Evolutionary conservation across 495 filamentous ascomycete species (phyloP).

Genomic region (Penicillium ucsense): DNA sequence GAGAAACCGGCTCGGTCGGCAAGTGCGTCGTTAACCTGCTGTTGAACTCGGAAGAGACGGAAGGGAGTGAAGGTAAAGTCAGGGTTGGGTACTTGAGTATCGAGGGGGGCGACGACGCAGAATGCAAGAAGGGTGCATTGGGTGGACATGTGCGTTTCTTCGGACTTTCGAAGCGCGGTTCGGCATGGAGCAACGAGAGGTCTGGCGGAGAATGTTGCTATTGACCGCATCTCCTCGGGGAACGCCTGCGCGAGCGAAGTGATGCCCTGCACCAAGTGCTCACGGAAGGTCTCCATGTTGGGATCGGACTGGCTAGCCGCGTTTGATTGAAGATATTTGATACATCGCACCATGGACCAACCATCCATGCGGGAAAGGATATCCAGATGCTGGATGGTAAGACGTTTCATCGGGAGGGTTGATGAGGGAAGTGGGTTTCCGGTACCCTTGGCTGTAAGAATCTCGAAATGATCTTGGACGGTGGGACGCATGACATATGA

Average conservation of each 20-base stretch:
- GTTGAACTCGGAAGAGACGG: constrained; percentile 47
- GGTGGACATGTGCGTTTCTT: constrained; percentile 10
- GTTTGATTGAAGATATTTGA: constrained; percentile 35
- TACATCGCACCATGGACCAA: constrained; percentile 41
- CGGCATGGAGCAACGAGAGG: constrained; percentile 38
- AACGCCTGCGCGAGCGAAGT: constrained; percentile 30
- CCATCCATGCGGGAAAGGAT: constrained; percentile 49
- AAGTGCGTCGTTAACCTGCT: constrained; percentile 42
- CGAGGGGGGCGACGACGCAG: constrained; percentile 45
- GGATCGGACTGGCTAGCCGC: constrained; percentile 18
- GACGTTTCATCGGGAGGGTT: constrained; percentile 43
- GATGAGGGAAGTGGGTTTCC: constrained; percentile 60
- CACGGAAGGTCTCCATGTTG: constrained; percentile 30
- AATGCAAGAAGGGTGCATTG: constrained; percentile 40
- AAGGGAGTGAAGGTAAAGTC: constrained; percentile 40
- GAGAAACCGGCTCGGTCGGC: constrained; percentile 43
- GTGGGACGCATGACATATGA: constrained; percentile 65
- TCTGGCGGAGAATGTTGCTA: constrained; percentile 39
- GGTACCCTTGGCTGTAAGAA: constrained; percentile 56
- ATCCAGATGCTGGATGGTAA: constrained; percentile 50
- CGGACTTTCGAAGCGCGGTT: constrained; percentile 7
- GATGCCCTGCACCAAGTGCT: constrained; percentile 32
- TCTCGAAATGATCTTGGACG: constrained; percentile 58
- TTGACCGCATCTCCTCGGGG: constrained; percentile 34
- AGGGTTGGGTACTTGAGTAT: constrained; percentile 28